Evolutionary conservation across 768 basidiomycete genomes (phyloP).

Genomic region (Psilocybe tampanensis): DNA sequence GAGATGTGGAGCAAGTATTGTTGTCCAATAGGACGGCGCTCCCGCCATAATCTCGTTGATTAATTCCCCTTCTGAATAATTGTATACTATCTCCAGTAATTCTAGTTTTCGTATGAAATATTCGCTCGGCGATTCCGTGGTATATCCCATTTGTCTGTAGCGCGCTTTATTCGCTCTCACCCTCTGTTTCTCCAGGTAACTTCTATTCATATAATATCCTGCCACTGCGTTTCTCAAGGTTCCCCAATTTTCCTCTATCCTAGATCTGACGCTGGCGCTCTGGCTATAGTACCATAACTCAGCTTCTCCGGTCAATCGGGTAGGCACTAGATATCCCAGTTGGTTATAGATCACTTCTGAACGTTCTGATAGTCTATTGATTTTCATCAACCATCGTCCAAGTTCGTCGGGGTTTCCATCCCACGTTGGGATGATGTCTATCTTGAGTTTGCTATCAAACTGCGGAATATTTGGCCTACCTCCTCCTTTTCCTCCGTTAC

Average conservation of each 20-base stretch:
- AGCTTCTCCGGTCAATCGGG: neutral
- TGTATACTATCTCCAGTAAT: conserved; percentile 14
- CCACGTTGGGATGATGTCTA: conserved; percentile 3
- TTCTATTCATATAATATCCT: conserved; percentile 32
- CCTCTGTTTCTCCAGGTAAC: conserved; percentile 29
- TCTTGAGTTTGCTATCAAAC: neutral
- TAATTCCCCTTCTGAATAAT: conserved; percentile 28
- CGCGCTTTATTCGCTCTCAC: conserved; percentile 23
- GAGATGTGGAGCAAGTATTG: conserved; percentile 24
- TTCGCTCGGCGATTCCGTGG: conserved; percentile 31
- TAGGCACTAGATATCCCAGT: neutral
- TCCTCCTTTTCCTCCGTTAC: neutral
- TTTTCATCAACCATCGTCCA: neutral
- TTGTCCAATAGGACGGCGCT: conserved; percentile 31
- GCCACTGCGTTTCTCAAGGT: conserved; percentile 23
- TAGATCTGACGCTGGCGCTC: neutral
- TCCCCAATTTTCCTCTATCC: conserved; percentile 28
- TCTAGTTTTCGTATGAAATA: conserved; percentile 35
- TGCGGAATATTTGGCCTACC: neutral
- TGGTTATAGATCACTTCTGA: neutral
- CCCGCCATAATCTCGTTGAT: conserved; percentile 37
- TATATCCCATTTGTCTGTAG: conserved; percentile 28
- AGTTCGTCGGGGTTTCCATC: neutral
- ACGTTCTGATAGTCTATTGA: neutral
- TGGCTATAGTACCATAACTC: neutral